These are phyloP conservation scores for Aspergillus costaricaensis DNA, from an alignment of 2,329 filamentous ascomycete genomes.

Conservation along the genomic window DNA sequence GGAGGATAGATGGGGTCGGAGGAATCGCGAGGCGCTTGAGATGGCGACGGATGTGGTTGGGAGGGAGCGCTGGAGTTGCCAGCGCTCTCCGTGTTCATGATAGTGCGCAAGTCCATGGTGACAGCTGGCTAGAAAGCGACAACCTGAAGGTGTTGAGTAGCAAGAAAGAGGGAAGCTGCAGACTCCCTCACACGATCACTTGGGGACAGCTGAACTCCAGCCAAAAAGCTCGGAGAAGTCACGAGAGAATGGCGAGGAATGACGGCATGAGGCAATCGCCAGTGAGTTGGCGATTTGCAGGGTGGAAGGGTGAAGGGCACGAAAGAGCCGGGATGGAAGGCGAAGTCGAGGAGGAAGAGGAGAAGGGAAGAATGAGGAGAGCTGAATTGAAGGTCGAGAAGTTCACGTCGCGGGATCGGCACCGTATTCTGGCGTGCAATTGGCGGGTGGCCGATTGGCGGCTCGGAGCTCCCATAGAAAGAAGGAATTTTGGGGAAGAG, in stretches of 20 bases:
- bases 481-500: background rate
- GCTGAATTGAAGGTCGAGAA: background rate
- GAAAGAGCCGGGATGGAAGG: background rate
- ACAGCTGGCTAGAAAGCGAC: background rate
- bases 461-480: background rate
- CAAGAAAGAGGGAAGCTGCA: background rate
- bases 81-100: slow-evolving; percentile 51
- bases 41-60: slow-evolving; percentile 26
- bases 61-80: slow-evolving; percentile 33
- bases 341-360: background rate
- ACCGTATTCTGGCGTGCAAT: background rate
- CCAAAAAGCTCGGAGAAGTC: background rate
- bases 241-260: background rate
- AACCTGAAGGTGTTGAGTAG: background rate
- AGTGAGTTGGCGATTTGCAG: background rate
- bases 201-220: background rate
- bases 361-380: background rate
- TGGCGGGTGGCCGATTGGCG: background rate
- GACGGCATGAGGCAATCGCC: background rate
- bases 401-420: background rate
- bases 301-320: background rate
- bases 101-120: slow-evolving; percentile 56
- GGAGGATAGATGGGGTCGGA: slow-evolving; percentile 30
- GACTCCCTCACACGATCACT: background rate
- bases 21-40: slow-evolving; percentile 32